phyloP scores from a whole-genome alignment of 2,329 filamentous ascomycete genomes.

The Trichophyton verrucosum region DNA sequence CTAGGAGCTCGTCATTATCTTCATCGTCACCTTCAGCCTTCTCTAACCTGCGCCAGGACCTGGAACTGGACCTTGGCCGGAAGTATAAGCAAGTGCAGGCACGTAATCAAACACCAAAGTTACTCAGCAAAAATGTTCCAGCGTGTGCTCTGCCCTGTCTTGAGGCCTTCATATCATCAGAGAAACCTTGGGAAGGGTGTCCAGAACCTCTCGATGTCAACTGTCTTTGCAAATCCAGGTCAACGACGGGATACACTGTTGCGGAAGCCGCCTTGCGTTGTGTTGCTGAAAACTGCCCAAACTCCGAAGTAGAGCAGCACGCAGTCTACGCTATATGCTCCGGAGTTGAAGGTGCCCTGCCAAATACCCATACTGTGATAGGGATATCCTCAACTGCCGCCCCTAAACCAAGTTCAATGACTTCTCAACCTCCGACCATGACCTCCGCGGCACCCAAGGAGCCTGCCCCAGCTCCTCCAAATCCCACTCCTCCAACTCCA shows the following conservation, averaged over 20 bases:
- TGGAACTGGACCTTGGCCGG: not conserved
- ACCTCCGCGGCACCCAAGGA: not conserved
- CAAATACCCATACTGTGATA: slow-evolving; percentile 43
- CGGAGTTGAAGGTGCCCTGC: slow-evolving; percentile 37
- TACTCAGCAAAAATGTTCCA: slow-evolving; percentile 31
- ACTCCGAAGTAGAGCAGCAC: slow-evolving; percentile 33
- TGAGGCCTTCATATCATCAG: slow-evolving; percentile 47
- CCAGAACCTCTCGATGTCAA: slow-evolving; percentile 41
- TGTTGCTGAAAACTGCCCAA: slow-evolving; percentile 46
- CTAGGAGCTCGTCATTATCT: too few species aligned
- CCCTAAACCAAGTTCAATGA: slow-evolving; percentile 10
- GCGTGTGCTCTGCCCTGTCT: slow-evolving; percentile 51
- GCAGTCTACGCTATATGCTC: slow-evolving; percentile 46
- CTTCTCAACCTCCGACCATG: slow-evolving; percentile 5
- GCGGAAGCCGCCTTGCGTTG: slow-evolving; percentile 62
- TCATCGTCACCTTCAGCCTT: not conserved
- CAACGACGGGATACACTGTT: slow-evolving; percentile 51
- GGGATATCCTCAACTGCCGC: slow-evolving; percentile 11
- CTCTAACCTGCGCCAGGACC: not conserved
- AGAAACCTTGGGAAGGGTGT: slow-evolving; percentile 44
- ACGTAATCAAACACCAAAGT: not conserved
- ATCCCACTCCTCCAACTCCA: not conserved
- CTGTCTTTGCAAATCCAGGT: slow-evolving; percentile 52
- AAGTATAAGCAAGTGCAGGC: not conserved
- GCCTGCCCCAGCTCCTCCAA: not conserved